Evolutionary conservation across 805 yeast genomes (phyloP).

Genomic region (Diddensiella santjacobensis): DNA sequence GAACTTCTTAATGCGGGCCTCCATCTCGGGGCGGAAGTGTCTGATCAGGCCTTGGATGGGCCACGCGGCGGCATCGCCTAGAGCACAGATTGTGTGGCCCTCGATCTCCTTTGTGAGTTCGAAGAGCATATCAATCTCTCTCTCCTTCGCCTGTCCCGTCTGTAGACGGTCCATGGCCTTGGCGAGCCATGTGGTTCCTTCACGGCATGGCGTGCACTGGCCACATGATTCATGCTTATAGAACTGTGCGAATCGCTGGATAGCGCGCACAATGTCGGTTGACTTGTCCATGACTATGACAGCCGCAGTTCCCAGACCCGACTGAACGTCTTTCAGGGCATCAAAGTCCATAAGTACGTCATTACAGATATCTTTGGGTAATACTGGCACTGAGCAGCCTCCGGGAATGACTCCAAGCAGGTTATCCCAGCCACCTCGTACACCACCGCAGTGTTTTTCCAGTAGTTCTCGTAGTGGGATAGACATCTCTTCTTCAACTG

Average conservation of each 20-base stretch:
- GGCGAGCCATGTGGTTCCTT: constrained; percentile 83
- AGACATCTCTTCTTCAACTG: constrained; percentile 92
- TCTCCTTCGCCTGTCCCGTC: constrained; percentile 72
- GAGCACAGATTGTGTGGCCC: constrained; percentile 89
- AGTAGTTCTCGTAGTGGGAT: constrained; percentile 77
- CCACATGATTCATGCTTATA: constrained; percentile 93
- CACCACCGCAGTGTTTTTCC: constrained; percentile 88
- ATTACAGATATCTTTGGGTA: constrained; percentile 64
- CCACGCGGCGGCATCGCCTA: constrained; percentile 94
- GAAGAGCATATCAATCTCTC: constrained; percentile 78
- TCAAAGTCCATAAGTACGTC: constrained; percentile 82
- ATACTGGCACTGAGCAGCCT: constrained; percentile 81
- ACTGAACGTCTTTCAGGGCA: constrained; percentile 77
- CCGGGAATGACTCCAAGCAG: constrained; percentile 85
- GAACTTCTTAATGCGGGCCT: constrained; percentile 67
- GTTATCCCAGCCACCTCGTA: constrained; percentile 91
- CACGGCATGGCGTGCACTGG: constrained; percentile 93
- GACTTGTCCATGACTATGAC: constrained; percentile 87
- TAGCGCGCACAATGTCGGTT: constrained; percentile 79
- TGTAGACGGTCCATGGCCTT: constrained; percentile 82
- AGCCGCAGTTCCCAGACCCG: constrained; percentile 90
- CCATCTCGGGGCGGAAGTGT: constrained; percentile 78
- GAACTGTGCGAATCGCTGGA: constrained; percentile 78
- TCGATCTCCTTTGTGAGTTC: constrained; percentile 85
- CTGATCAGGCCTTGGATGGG: constrained; percentile 86